These are phyloP conservation scores for Fusarium decemcellulare DNA, from an alignment of 2,329 filamentous ascomycete species.

Conservation along the genomic window DNA sequence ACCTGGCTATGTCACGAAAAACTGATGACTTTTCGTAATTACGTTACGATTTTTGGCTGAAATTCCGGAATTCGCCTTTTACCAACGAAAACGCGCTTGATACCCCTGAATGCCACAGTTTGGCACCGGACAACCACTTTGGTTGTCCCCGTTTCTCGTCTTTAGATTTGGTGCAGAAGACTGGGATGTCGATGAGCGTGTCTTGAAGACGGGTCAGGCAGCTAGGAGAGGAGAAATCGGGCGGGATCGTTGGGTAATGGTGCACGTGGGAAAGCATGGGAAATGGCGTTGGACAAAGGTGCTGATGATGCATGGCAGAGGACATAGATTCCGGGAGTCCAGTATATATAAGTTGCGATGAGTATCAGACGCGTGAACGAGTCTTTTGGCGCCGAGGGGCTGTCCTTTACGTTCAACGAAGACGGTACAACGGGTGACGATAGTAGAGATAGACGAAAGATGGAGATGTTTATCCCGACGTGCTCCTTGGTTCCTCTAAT, in stretches of 20 bases:
- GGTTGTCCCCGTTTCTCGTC: conserved; percentile 31
- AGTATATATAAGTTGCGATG: conserved; percentile 22
- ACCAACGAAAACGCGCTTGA: conserved; percentile 31
- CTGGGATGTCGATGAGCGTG: conserved; percentile 31
- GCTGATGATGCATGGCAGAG: conserved; percentile 39
- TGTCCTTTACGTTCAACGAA: conserved; percentile 23
- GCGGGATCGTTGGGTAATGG: conserved; percentile 44
- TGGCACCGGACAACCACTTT: conserved; percentile 26
- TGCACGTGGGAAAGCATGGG: conserved; percentile 45
- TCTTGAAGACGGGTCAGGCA: conserved; percentile 10
- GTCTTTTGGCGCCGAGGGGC: conserved; percentile 26
- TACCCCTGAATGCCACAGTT: conserved; percentile 38
- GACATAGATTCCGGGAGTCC: conserved; percentile 22
- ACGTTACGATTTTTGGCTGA: conserved; percentile 31
- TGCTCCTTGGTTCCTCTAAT: no score
- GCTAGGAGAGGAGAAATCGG: conserved; percentile 30
- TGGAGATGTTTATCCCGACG: conserved; percentile 22
- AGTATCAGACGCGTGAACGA: conserved; percentile 13
- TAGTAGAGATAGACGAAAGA: conserved; percentile 45
- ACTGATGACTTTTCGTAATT: conserved; percentile 64
- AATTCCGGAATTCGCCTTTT: conserved; percentile 24
- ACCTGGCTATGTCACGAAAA: conserved; percentile 49
- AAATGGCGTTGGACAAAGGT: conserved; percentile 44
- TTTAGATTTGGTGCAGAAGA: conserved; percentile 29
- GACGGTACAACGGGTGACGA: conserved; percentile 37